Percentiles rank a stretch among this genome's conserved stretches.
These are phyloP conservation scores for Rhodamnia argentea DNA, from an alignment of 345 rosid species.

Conservation along the genomic window DNA sequence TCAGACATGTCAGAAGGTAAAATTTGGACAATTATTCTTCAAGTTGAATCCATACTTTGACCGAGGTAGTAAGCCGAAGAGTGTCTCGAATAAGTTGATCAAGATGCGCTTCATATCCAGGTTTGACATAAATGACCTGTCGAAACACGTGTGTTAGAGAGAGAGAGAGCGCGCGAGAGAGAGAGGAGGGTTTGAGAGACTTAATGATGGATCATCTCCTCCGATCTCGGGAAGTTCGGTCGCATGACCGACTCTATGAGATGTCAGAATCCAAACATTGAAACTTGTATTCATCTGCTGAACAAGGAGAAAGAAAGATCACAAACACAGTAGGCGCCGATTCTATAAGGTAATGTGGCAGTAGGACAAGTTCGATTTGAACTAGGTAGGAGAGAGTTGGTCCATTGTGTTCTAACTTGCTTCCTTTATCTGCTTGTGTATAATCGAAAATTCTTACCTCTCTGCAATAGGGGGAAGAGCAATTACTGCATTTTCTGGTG, in stretches of 20 bases:
- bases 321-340: neutral
- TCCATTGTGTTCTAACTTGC: neutral
- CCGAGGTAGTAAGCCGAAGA: constrained; percentile 40
- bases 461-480: constrained; percentile 58
- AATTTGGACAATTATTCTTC: neutral
- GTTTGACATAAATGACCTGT: constrained; percentile 86
- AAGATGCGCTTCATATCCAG: constrained; percentile 64
- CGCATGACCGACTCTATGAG: constrained; percentile 22
- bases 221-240: constrained; percentile 49
- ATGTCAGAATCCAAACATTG: constrained; percentile 70
- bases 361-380: neutral
- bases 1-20: neutral
- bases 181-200: constrained; percentile 2
- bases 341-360: neutral
- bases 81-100: constrained; percentile 76
- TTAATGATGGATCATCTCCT: constrained; percentile 77
- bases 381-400: no score
- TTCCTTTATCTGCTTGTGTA: neutral
- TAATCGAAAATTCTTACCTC: constrained; percentile 13
- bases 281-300: constrained; percentile 63
- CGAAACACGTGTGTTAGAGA: neutral
- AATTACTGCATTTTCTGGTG: constrained; percentile 53
- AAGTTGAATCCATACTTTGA: constrained; percentile 21
- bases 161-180: neutral
- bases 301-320: neutral